Evolutionary conservation across 257 asterid genomes (phyloP).

Genomic region (Solanum raphanifolium): DNA sequence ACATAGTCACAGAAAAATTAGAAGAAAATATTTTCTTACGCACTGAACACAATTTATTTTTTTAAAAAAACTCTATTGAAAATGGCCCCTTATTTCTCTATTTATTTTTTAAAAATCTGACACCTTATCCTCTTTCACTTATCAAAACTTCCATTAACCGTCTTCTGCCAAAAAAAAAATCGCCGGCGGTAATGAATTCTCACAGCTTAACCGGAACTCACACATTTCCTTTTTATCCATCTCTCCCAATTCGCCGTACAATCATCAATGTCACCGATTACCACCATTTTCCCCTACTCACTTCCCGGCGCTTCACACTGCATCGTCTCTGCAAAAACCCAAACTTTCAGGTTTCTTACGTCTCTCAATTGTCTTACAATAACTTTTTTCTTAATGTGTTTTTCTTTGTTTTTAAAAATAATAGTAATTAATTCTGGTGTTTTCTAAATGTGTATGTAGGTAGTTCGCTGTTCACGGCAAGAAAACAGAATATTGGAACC

Average conservation of each 20-base stretch:
- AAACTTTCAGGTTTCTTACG: background rate
- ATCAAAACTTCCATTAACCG: background rate
- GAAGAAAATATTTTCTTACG: too few species aligned
- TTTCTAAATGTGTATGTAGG: slow-evolving; percentile 25
- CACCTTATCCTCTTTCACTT: background rate
- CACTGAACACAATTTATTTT: too few species aligned
- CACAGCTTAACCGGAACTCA: background rate
- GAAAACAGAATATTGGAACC: slow-evolving; percentile 36
- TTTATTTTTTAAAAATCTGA: background rate
- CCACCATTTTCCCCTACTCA: background rate
- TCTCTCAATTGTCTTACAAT: background rate
- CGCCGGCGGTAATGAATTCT: background rate
- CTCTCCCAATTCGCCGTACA: background rate
- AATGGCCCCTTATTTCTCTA: background rate
- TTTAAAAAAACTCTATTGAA: background rate
- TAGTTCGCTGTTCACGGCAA: slow-evolving; percentile 36
- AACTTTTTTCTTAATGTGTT: background rate
- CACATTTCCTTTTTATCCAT: background rate
- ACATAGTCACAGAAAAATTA: too few species aligned
- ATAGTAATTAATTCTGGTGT: background rate
- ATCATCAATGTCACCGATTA: background rate
- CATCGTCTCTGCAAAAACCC: background rate
- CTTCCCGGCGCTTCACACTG: background rate
- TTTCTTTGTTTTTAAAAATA: background rate
- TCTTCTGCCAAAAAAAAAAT: background rate